Percentiles rank a stretch among this genome's conserved stretches.
These are phyloP conservation scores for Bipolaris oryzae DNA, from an alignment of 2,329 filamentous ascomycete species.

Conservation along the genomic window DNA sequence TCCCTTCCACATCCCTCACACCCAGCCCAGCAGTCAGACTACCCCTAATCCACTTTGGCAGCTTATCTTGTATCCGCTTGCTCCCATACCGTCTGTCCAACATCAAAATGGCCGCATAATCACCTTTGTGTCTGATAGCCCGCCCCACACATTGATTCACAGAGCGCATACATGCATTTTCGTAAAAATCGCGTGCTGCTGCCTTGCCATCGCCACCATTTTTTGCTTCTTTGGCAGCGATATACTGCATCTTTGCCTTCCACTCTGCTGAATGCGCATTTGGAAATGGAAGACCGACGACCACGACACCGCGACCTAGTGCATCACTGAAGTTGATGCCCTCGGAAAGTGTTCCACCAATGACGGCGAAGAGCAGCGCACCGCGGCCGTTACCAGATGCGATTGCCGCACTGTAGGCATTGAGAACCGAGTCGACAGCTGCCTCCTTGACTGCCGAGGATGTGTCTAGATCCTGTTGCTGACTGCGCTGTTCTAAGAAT, in stretches of 20 bases:
- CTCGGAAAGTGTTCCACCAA: conserved; percentile 93
- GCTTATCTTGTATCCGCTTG: conserved; percentile 73
- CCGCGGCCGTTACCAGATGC: conserved; percentile 59
- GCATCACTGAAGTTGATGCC: conserved; percentile 97
- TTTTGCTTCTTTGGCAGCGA: conserved; percentile 66
- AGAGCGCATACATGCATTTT: conserved; percentile 94
- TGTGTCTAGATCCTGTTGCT: conserved; percentile 58
- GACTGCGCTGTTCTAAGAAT: conserved; percentile 46
- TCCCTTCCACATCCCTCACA: conserved; percentile 53
- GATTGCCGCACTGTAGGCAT: conserved; percentile 74
- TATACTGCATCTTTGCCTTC: conserved; percentile 88
- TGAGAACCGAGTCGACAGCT: conserved; percentile 70
- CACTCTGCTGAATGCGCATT: conserved; percentile 89
- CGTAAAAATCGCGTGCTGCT: conserved; percentile 79
- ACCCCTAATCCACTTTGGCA: conserved; percentile 86
- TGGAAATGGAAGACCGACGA: conserved; percentile 92
- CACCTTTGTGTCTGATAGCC: conserved; percentile 83
- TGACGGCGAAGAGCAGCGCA: conserved; percentile 84
- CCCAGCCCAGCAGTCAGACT: conserved; percentile 59
- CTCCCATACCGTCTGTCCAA: conserved; percentile 80
- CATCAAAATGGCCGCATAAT: conserved; percentile 90
- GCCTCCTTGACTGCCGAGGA: conserved; percentile 59
- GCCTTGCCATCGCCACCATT: conserved; percentile 48
- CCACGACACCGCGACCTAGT: conserved; percentile 84
- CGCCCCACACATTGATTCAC: conserved; percentile 97